Percentiles rank a stretch among this genome's conserved stretches.
phyloP scores from a whole-genome alignment of 1,284 basidiomycete species.

The Sanghuangporus weigelae region DNA sequence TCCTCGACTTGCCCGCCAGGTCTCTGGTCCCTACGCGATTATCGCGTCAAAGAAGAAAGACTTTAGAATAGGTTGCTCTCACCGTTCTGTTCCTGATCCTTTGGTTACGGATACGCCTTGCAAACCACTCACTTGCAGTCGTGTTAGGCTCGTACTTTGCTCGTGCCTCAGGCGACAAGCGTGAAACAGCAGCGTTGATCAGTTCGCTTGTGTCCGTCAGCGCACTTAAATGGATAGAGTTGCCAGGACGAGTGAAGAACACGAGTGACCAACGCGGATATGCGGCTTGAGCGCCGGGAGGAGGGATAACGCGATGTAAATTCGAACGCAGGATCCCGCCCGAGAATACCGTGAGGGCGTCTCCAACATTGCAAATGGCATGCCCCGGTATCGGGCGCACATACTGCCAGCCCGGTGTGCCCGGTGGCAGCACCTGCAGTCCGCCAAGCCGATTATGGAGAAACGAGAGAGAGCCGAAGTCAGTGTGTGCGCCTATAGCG shows the following conservation, averaged over 20 bases:
- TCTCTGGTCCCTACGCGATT: conserved; percentile 9
- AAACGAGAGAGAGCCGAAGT: conserved; percentile 49
- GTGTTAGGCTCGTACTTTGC: conserved; percentile 19
- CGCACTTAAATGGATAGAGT: conserved; percentile 41
- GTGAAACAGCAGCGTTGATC: background rate
- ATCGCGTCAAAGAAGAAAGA: background rate
- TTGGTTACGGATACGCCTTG: conserved; percentile 39
- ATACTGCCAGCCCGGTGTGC: conserved; percentile 60
- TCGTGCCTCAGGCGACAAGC: background rate
- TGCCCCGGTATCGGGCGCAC: conserved; percentile 57
- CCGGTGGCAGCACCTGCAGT: conserved; percentile 62
- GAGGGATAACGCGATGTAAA: conserved; percentile 45
- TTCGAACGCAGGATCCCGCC: conserved; percentile 55
- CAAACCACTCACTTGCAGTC: conserved; percentile 47
- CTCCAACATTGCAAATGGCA: conserved; percentile 57
- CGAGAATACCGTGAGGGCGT: conserved; percentile 51
- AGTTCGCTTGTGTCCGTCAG: conserved; percentile 41
- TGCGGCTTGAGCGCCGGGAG: conserved; percentile 40
- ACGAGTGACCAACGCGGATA: conserved; percentile 54
- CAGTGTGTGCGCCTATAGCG: conserved; percentile 48
- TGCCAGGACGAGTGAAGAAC: conserved; percentile 57
- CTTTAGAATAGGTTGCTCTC: conserved; percentile 9
- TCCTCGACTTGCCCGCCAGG: conserved; percentile 12
- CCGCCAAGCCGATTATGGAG: conserved; percentile 69
- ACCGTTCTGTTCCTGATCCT: conserved; percentile 41